These are phyloP conservation scores for Austroboletus niveus DNA, from an alignment of 1,284 basidiomycete genomes.

Conservation along the genomic window DNA sequence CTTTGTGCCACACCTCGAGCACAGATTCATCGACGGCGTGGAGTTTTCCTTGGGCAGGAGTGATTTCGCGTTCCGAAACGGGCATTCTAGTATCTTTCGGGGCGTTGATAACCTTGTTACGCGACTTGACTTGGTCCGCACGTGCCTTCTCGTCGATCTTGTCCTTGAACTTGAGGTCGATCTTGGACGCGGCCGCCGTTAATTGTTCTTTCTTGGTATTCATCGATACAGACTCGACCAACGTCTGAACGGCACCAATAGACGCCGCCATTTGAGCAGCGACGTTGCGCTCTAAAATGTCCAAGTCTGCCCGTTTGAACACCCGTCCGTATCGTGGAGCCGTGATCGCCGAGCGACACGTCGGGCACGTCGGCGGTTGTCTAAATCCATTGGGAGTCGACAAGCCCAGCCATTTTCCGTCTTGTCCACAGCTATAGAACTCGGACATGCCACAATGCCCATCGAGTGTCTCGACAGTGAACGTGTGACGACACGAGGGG, in stretches of 20 bases:
- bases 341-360: slow-evolving; percentile 50
- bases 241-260: slow-evolving; percentile 32
- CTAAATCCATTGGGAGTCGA: slow-evolving; percentile 42
- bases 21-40: slow-evolving; percentile 35
- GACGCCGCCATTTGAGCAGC: slow-evolving; percentile 49
- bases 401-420: slow-evolving; percentile 44
- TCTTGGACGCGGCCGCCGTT: slow-evolving; percentile 4
- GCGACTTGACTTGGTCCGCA: slow-evolving; percentile 6
- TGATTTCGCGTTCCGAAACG: slow-evolving; percentile 18
- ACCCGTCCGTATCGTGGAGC: slow-evolving; percentile 57
- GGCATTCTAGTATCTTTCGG: slow-evolving; percentile 9
- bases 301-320: slow-evolving; percentile 58
- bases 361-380: slow-evolving; percentile 52
- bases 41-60: slow-evolving; percentile 13
- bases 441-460: slow-evolving; percentile 51
- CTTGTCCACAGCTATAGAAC: slow-evolving; percentile 45
- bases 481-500: slow-evolving; percentile 58
- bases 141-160: slow-evolving; percentile 8
- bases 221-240: slow-evolving; percentile 28
- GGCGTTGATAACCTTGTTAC: slow-evolving; percentile 6
- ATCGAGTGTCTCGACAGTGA: slow-evolving; percentile 73
- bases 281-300: slow-evolving; percentile 63
- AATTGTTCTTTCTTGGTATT: slow-evolving; percentile 17
- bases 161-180: slow-evolving; percentile 23
- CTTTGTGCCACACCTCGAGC: slow-evolving; percentile 34